Percentiles rank a stretch among this genome's conserved stretches.
phyloP scores from a whole-genome alignment of 1,284 basidiomycete species.

The Austroboletus novae-zelandiae region DNA sequence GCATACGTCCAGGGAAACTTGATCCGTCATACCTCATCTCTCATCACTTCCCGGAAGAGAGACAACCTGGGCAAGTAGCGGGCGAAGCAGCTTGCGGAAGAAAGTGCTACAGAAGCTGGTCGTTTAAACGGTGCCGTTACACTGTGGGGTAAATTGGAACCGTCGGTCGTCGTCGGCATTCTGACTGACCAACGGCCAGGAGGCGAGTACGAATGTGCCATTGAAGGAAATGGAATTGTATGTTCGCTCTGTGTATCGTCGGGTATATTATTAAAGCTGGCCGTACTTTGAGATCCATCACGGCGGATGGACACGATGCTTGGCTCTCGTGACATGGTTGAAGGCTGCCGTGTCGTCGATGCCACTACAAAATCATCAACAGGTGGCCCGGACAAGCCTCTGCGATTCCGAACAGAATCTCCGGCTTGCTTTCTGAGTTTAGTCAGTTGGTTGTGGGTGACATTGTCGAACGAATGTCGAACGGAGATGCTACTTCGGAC shows the following conservation, averaged over 20 bases:
- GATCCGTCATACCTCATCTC: constrained; percentile 50
- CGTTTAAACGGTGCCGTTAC: constrained; percentile 18
- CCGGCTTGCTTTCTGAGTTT: constrained; percentile 30
- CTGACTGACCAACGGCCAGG: constrained; percentile 12
- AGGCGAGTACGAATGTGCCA: background rate
- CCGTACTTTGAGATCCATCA: background rate
- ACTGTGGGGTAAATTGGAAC: background rate
- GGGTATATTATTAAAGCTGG: background rate
- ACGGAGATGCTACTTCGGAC: constrained; percentile 58
- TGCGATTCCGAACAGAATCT: constrained; percentile 22
- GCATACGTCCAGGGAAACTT: constrained; percentile 1
- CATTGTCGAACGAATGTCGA: constrained; percentile 44
- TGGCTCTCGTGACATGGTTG: constrained; percentile 1
- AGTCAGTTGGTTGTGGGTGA: constrained; percentile 21
- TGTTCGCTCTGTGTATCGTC: background rate
- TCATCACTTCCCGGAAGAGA: constrained; percentile 53
- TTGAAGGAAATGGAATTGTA: constrained; percentile 7
- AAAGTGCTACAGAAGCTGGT: constrained; percentile 38
- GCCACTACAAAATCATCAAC: constrained; percentile 31
- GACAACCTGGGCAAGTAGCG: constrained; percentile 53
- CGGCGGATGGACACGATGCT: constrained; percentile 7
- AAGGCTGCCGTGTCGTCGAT: constrained; percentile 14
- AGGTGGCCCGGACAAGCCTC: constrained; percentile 50
- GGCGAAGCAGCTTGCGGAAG: constrained; percentile 45
- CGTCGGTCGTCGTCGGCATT: constrained; percentile 24